These are phyloP conservation scores for Aspergillus nanangensis DNA, from an alignment of 495 filamentous ascomycete genomes.

Conservation along the genomic window DNA sequence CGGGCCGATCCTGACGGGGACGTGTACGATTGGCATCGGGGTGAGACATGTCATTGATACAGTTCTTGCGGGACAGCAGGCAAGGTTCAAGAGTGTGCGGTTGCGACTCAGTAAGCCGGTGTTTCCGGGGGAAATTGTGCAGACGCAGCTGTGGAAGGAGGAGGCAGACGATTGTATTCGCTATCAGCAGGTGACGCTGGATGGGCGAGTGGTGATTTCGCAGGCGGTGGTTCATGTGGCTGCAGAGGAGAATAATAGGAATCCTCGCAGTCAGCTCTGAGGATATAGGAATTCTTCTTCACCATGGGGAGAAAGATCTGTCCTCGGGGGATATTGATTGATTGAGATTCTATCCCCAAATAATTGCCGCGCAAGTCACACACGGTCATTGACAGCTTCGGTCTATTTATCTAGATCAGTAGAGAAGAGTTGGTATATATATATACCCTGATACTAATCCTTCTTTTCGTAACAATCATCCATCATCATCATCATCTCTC, in stretches of 20 bases:
- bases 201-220: slow-evolving; percentile 2
- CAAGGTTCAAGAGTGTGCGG: neutral
- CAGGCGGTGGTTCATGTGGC: neutral
- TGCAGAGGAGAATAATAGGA: neutral
- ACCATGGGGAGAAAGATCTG: too few relatives aligned
- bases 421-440: too few relatives aligned
- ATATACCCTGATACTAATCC: too few relatives aligned
- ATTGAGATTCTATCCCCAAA: too few relatives aligned
- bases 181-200: neutral
- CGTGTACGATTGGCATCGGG: slow-evolving; percentile 4
- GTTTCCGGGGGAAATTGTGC: slow-evolving; percentile 1
- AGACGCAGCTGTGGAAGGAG: slow-evolving; percentile 3
- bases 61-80: neutral
- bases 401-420: too few relatives aligned
- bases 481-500: too few relatives aligned
- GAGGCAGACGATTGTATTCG: neutral
- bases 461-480: too few relatives aligned
- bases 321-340: too few relatives aligned
- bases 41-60: slow-evolving; percentile 6
- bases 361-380: too few relatives aligned
- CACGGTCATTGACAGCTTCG: too few relatives aligned
- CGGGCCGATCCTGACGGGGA: slow-evolving; percentile 3
- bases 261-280: too few relatives aligned
- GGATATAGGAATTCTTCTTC: too few relatives aligned
- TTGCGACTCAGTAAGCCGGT: slow-evolving; percentile 6